Evolutionary conservation across 148 eudicot species (phyloP), one percentile per base, ranked within the genome.

Genomic region (Rhododendron henanense): DNA sequence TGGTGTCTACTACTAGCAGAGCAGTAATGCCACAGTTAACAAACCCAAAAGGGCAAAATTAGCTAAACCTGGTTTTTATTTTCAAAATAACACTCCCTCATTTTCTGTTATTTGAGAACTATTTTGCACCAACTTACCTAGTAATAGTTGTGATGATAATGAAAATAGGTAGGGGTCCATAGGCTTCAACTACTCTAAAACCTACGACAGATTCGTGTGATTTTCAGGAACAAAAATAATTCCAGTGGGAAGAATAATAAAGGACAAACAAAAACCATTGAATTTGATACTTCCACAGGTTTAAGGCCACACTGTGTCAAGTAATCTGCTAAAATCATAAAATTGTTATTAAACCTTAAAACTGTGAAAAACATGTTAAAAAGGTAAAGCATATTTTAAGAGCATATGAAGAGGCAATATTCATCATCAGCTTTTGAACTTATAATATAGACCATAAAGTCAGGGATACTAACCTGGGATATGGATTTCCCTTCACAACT

Each of bases 401-500:
- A 59, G 3, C 9, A 63, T 76, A 47, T 83, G 47, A 82, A 37
- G 28, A 77, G 14, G 55, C 57, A 76, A 41, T 6, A 78, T 5
- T 28, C n/a, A n/a, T 11, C 39, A 41, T 0, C 77, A 15, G 48
- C 39, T 10, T 19, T 37, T n/a, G 47, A 21, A 19, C 5, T 19
- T 13, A 35, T 39, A 73, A 14, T 39, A 53, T 28, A 25, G 16
- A 45, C 2, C 50, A 14, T 31, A 31, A 33, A 1, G 28, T 25
- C 14, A 8, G 50, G 41, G 23, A 71, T 15, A 81, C 86, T 61
- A 84, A 97, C 99, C 99, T 97, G 89, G 99, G 99, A 88, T 93
- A 91, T 18, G 96, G 91, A 87, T 92, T 95, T 91, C 98, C 99
- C 88, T 91, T 97, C 31, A 97, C 99, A 83, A 95, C 96, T 89